These are phyloP conservation scores for Lachancea quebecensis DNA, from an alignment of 805 yeast species.

Conservation along the genomic window DNA sequence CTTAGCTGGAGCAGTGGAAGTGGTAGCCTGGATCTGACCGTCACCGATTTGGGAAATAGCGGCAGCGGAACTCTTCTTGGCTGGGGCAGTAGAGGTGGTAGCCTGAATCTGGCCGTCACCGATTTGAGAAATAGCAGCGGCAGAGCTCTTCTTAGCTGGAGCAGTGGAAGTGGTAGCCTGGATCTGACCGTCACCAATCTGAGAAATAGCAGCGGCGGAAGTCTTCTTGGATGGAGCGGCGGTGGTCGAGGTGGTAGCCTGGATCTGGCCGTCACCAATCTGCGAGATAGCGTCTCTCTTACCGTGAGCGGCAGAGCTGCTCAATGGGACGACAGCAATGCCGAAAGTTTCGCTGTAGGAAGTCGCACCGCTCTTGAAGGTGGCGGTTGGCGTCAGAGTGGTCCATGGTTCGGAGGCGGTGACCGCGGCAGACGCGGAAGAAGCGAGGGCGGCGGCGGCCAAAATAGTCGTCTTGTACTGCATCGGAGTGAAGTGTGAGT, in stretches of 20 bases:
- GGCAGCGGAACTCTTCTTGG: slow-evolving; percentile 31
- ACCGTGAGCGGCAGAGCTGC: slow-evolving; percentile 41
- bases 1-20: slow-evolving; percentile 19
- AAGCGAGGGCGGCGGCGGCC: slow-evolving; percentile 30
- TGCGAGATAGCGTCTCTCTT: slow-evolving; percentile 45
- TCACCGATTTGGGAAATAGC: slow-evolving; percentile 40
- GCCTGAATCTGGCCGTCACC: slow-evolving; percentile 55
- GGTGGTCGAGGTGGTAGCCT: slow-evolving; percentile 33
- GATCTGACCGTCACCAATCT: slow-evolving; percentile 27
- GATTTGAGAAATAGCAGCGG: slow-evolving; percentile 35
- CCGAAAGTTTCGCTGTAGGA: slow-evolving; percentile 36
- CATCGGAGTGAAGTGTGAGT: slow-evolving; percentile 2
- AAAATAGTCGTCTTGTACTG: slow-evolving; percentile 19
- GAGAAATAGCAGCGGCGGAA: slow-evolving; percentile 32
- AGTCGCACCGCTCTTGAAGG: slow-evolving; percentile 34
- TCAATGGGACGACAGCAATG: slow-evolving; percentile 37
- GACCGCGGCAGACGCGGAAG: slow-evolving; percentile 37
- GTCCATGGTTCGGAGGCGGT: slow-evolving; percentile 35
- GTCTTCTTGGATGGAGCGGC: slow-evolving; percentile 27
- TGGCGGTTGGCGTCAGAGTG: slow-evolving; percentile 37
- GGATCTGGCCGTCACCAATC: slow-evolving; percentile 48
- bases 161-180: slow-evolving; percentile 35
- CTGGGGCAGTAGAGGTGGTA: slow-evolving; percentile 30
- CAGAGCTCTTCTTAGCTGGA: slow-evolving; percentile 16
- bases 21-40: slow-evolving; percentile 41